Conservation (phyloP, 108 stramenopile genomes). For the Epithemia pelagica region DNA sequence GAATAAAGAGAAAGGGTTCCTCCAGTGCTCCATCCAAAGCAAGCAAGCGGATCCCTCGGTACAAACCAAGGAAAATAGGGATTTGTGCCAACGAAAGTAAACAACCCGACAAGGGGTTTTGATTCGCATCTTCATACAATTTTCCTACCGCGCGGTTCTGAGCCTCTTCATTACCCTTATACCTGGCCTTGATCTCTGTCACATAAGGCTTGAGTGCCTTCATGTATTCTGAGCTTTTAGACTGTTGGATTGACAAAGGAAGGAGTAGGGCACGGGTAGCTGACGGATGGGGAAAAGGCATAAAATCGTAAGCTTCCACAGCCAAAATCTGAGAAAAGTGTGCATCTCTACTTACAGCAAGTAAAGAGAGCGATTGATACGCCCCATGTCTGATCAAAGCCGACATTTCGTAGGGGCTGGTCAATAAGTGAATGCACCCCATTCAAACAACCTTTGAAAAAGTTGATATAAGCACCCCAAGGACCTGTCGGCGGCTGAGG, state of each 20-base stretch:
- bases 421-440: slow-evolving; percentile 63
- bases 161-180: slow-evolving; percentile 77
- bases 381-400: slow-evolving; percentile 73
- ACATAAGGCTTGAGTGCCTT: slow-evolving; percentile 87
- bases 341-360: slow-evolving; percentile 37
- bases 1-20: slow-evolving; percentile 94
- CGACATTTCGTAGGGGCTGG: slow-evolving; percentile 46
- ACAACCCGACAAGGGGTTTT: slow-evolving; percentile 94
- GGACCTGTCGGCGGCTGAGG: slow-evolving; percentile 22
- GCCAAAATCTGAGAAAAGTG: too few species aligned
- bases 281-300: slow-evolving; percentile 16
- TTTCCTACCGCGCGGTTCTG: slow-evolving; percentile 87
- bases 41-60: slow-evolving; percentile 81
- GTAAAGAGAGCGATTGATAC: slow-evolving; percentile 75
- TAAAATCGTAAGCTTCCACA: not conserved
- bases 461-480: slow-evolving; percentile 45
- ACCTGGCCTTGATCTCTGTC: slow-evolving; percentile 86
- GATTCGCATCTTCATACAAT: slow-evolving; percentile 86
- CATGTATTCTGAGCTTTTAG: slow-evolving; percentile 82
- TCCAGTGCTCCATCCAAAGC: slow-evolving; percentile 77
- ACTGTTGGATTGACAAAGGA: slow-evolving; percentile 86
- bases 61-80: slow-evolving; percentile 90
- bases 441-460: slow-evolving; percentile 42
- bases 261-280: slow-evolving; percentile 72
- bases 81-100: slow-evolving; percentile 82